These are phyloP conservation scores for Kwoniella sp. DNA, from an alignment of 768 basidiomycete species.

Conservation along the genomic window DNA sequence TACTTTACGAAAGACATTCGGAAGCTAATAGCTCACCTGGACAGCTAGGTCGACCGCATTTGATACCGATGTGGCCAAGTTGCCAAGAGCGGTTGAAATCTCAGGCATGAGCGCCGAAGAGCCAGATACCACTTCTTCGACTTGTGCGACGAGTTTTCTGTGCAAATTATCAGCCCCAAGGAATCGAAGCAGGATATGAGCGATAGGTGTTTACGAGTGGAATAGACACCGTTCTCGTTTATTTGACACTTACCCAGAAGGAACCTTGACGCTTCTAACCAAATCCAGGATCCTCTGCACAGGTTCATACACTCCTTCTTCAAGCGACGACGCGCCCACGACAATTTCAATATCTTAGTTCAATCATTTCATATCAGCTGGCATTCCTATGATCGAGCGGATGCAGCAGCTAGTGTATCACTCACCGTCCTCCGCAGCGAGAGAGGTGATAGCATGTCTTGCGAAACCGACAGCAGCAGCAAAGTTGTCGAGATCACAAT, in stretches of 20 bases:
- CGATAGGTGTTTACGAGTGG: no score
- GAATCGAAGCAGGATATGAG: no score
- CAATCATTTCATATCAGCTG: no score
- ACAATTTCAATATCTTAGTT: conserved; percentile 70
- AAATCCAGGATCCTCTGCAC: conserved; percentile 79
- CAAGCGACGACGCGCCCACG: conserved; percentile 71
- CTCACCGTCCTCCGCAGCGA: conserved; percentile 75
- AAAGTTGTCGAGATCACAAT: conserved; percentile 91
- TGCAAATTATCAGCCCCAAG: neutral
- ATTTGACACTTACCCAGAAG: conserved; percentile 75
- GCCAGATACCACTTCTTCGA: conserved; percentile 76
- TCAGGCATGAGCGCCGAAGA: conserved; percentile 67
- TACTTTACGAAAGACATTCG: no score
- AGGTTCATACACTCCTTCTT: conserved; percentile 76
- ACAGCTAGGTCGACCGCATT: conserved; percentile 90
- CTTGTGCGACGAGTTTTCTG: conserved; percentile 83
- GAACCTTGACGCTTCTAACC: conserved; percentile 74
- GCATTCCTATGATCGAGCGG: no score
- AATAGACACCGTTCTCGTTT: no score
- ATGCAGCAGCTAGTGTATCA: no score
- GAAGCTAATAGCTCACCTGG: conserved; percentile 68
- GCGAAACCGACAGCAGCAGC: conserved; percentile 86
- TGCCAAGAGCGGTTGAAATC: conserved; percentile 37
- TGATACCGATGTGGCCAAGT: conserved; percentile 59
- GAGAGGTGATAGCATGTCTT: conserved; percentile 76